These are phyloP conservation scores for Heritiera littoralis DNA, from an alignment of 345 rosid genomes.

Conservation along the genomic window DNA sequence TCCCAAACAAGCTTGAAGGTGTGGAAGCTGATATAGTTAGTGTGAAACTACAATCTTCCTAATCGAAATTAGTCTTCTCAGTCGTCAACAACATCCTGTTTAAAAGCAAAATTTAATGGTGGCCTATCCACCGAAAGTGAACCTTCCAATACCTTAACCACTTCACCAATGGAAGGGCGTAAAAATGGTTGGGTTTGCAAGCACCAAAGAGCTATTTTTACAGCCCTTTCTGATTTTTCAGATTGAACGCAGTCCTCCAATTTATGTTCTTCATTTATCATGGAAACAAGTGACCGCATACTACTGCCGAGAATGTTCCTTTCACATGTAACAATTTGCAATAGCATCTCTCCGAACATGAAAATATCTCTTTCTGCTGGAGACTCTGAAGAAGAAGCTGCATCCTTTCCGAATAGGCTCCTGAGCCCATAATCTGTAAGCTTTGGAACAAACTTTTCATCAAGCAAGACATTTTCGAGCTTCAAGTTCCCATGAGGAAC, in stretches of 20 bases:
- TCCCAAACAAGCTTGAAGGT: too few relatives aligned
- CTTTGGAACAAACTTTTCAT: constrained; percentile 35
- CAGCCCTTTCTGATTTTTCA: constrained; percentile 33
- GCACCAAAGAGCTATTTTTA: constrained; percentile 43
- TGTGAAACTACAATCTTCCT: background rate
- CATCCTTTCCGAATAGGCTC: constrained; percentile 24
- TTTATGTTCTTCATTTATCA: constrained; percentile 17
- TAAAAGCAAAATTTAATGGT: constrained; percentile 25
- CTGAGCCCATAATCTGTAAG: constrained; percentile 37
- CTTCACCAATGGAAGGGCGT: constrained; percentile 45
- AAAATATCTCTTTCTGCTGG: constrained; percentile 34
- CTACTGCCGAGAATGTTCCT: constrained; percentile 24
- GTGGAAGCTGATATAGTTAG: too few relatives aligned
- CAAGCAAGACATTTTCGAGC: constrained; percentile 41
- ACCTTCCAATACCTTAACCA: constrained; percentile 46
- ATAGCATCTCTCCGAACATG: constrained; percentile 40
- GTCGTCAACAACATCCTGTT: constrained; percentile 12
- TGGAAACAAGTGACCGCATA: constrained; percentile 22
- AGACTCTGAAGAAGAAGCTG: constrained; percentile 38
- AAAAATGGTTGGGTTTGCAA: constrained; percentile 44
- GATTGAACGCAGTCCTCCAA: constrained; percentile 21
- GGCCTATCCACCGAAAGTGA: constrained; percentile 47
- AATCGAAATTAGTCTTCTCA: constrained; percentile 17
- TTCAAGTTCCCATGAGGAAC: constrained; percentile 42
- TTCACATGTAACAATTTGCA: constrained; percentile 36